Evolutionary conservation across 805 yeast genomes (phyloP), one percentile per base, ranked within the genome.

Genomic region (Metschnikowia matae): DNA sequence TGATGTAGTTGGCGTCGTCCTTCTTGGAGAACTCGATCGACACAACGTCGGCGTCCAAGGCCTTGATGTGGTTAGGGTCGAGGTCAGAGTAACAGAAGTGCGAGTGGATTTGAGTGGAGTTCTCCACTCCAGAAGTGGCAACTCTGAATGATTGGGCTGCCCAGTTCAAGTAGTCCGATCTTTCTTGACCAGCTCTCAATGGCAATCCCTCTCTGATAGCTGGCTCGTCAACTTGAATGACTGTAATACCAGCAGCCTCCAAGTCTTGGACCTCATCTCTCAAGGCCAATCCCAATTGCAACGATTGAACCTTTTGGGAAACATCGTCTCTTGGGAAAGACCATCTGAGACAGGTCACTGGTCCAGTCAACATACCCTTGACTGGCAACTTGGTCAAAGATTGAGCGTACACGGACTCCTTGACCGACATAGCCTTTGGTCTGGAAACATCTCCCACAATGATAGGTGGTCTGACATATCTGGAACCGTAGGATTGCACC

Each of bases 291-390:
- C 96, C 95, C 71, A 94, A 86, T 83, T 94, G 99, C 74, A 87
- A 82, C 64, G 97, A 89, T 82, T 94, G 99, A 62, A 83, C 82
- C 80, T 87, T 82, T 79, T 87, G 91, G 57, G 96, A 80, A 63
- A 92, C 87, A 69, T 94, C 99, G 73, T 91, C 92, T 87, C 99
- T 89, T 81, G 99, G 99, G 97, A 94, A 94, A 65, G 99, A 94
- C 99, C 99, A 94, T 85, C 99, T 89, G 75, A 94, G 86, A 79
- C 96, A 89, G 71, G 99, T 94, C 67, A 94, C 94, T 74, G 99
- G 99, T 79, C 99, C 99, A 71, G 99, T 91, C 74, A 94, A 86
- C 99, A 94, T 94, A 89, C 99, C 99, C 84, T 94, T 94, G 84
- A 94, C 88, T 71, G 97, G 97, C 81, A 87, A 88, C 66, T 83